These are phyloP conservation scores for Colletotrichum liaoningense DNA, from an alignment of 2,329 filamentous ascomycete species.

Conservation along the genomic window DNA sequence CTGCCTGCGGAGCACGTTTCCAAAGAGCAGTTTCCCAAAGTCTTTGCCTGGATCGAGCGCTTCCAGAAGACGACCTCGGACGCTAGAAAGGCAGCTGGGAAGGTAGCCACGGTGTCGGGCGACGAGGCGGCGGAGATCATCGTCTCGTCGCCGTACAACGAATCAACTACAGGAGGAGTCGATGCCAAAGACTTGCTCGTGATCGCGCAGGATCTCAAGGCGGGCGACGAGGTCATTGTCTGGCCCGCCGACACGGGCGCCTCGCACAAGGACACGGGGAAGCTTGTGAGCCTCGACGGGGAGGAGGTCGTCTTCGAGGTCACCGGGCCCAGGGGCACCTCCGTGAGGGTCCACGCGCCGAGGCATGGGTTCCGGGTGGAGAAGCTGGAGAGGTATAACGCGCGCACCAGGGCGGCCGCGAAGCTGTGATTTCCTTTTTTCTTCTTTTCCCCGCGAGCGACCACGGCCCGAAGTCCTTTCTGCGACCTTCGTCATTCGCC, in stretches of 20 bases:
- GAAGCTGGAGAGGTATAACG: conserved; percentile 39
- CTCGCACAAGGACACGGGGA: conserved; percentile 68
- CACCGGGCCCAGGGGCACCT: conserved; percentile 49
- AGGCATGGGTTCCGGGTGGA: conserved; percentile 67
- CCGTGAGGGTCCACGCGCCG: conserved; percentile 69
- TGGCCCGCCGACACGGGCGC: conserved; percentile 73
- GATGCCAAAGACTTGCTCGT: conserved; percentile 61
- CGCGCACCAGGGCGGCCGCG: conserved; percentile 11
- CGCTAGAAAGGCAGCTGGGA: conserved; percentile 49
- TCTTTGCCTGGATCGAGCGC: conserved; percentile 73
- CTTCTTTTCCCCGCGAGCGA: too few relatives aligned
- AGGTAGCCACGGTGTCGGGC: conserved; percentile 60
- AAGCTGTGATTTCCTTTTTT: conserved; percentile 4
- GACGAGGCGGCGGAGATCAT: conserved; percentile 59
- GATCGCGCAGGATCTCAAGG: conserved; percentile 57
- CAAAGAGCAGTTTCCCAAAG: conserved; percentile 63
- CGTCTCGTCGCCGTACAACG: conserved; percentile 55
- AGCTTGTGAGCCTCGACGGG: conserved; percentile 61
- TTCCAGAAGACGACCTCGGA: conserved; percentile 62
- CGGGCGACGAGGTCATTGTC: conserved; percentile 66
- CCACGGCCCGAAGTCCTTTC: not conserved
- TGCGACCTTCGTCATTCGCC: not conserved
- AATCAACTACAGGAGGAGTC: conserved; percentile 51
- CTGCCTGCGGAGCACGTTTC: conserved; percentile 66
- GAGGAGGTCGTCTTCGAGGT: conserved; percentile 70